A percentile compares a stretch with the other conserved stretches of the same genome.
Evolutionary conservation across 345 rosid genomes (phyloP).

Genomic region (Hypericum perforatum): DNA sequence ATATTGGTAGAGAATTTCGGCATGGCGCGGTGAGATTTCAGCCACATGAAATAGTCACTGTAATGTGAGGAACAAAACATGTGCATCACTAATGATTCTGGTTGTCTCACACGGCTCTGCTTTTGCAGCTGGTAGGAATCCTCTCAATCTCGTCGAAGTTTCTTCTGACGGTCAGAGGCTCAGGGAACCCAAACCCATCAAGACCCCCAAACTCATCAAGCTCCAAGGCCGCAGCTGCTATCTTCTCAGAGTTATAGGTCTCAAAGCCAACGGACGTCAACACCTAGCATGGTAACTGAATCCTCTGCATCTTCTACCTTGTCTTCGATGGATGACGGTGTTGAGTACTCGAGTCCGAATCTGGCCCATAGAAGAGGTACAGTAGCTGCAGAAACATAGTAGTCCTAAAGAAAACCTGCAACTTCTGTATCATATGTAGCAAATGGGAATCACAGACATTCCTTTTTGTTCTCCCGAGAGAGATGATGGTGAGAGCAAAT

Average conservation of each 20-base stretch:
- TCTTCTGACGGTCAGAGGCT: conserved; percentile 62
- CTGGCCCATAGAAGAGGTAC: conserved; percentile 32
- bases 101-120: not conserved
- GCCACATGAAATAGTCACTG: not conserved
- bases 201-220: conserved; percentile 25
- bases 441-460: too few species aligned
- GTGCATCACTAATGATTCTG: not conserved
- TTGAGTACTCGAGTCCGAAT: conserved; percentile 41
- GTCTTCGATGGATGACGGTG: conserved; percentile 24
- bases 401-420: conserved; percentile 15
- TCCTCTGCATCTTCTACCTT: conserved; percentile 50
- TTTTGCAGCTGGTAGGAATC: conserved; percentile 47
- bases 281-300: conserved; percentile 24
- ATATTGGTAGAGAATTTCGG: conserved; percentile 44
- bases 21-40: conserved; percentile 49
- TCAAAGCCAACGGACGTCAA: conserved; percentile 25
- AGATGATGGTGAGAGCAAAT: too few species aligned
- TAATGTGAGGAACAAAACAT: not conserved
- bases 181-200: conserved; percentile 27
- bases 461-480: too few species aligned
- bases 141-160: conserved; percentile 49
- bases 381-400: conserved; percentile 27
- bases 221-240: conserved; percentile 20
- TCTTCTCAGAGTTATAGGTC: conserved; percentile 31
- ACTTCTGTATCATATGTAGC: not conserved